Evolutionary conservation across 108 stramenopile genomes (phyloP), one percentile per base, ranked within the genome.

Genomic region (Aurantiochytrium sp.): DNA sequence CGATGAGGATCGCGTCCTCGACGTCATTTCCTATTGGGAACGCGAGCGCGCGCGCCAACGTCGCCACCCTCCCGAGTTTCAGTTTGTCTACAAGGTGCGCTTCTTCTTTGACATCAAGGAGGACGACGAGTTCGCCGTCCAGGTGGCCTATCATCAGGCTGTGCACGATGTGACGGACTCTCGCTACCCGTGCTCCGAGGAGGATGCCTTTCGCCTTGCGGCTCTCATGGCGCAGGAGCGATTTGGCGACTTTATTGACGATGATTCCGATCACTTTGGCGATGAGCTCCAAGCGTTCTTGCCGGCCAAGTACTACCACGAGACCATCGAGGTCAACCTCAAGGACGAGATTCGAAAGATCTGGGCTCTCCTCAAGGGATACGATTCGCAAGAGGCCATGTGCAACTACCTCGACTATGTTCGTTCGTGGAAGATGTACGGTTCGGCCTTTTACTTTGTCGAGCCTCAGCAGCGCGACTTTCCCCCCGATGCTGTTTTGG

Each of bases 1-100:
- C n/a, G 58, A 83, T 18, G 88, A 91, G 4, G 91, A 91, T 44
- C 87, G 92, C 57, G 58, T 92, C 25, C 57, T 92, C 57, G 92
- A 92, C 57, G 21, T 91, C 10, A 58, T 92, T n/a, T 59, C 92
- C 4, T 91, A 90, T 88, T 92, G 92, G 92, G 43, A 57, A 44
- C 89, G 90, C 59, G 87, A 87, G 73, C 60, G 44, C 72, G 76
- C 14, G 35, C 47, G 72, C 18, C 88, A 44, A 8, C 60, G 60
- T 12, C 45, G 76, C 49, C 73, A 89, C 5, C 51, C 89, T 4
- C 44, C 25, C 25, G 88, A 19, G 19, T 91, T 88, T 64, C 59
- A 60, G 16, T 89, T 92, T 42, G 88, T 90, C 25, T 92, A 58
- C 72, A 92, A 92, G 64, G 92, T 92, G 44, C 35, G 76, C 23